Conservation (phyloP, 306 rosid genomes). For the Adenanthera pavonina region DNA sequence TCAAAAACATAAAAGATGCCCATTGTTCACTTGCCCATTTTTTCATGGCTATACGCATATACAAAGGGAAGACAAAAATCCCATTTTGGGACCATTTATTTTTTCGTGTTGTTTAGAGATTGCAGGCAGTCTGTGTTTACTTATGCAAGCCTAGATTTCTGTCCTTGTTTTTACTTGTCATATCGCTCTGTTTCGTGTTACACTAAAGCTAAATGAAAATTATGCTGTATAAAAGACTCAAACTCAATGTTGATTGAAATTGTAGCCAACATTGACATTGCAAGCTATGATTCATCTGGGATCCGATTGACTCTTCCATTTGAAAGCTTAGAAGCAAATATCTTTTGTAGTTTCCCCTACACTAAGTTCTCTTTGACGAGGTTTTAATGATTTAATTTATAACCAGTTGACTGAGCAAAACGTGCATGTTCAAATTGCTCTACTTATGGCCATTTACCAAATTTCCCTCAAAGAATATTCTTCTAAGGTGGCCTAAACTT, state of each 20-base stretch:
- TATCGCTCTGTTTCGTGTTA: no score
- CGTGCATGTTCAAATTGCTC: background rate
- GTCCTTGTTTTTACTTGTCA: no score
- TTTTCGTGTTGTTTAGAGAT: no score
- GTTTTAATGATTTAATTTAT: no score
- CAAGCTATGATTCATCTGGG: background rate
- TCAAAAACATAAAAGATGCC: background rate
- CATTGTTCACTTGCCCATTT: background rate
- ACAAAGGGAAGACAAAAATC: no score
- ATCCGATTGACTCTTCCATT: background rate
- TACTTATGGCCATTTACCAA: background rate
- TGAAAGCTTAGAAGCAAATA: background rate
- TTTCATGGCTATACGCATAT: no score
- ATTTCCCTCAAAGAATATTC: background rate
- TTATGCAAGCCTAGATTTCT: no score
- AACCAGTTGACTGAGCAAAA: background rate
- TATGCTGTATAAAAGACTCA: background rate
- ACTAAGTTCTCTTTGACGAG: no score
- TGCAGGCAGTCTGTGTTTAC: no score
- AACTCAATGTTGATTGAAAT: background rate
- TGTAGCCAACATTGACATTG: background rate
- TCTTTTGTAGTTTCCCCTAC: background rate
- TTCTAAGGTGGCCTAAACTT: background rate
- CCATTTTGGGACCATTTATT: no score
- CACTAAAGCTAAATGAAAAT: background rate